Base-by-base conservation (phyloP, 129 eudicot species). In the Silybum marianum region DNA sequence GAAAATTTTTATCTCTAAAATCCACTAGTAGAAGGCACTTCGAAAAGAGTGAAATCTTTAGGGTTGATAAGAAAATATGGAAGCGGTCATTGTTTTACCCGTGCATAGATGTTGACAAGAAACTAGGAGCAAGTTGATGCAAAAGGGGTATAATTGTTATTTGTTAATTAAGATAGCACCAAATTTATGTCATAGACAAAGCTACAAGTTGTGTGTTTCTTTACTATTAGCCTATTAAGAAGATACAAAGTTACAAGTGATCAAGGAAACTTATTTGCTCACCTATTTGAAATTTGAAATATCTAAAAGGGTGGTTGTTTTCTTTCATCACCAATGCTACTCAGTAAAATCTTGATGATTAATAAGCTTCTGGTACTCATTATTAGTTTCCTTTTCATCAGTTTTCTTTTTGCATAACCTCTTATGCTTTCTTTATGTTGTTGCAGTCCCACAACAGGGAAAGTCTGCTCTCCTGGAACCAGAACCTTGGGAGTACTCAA, bases 401-500 rank as follows among this genome's bases (percentile, higher is more conserved):
- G 16, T 69, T 69, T 23, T 69, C n/a, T 75, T 28, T 69, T 10
- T 42, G 69, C 48, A 40, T 25, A 48, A 75, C 36, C 54, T 82
- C 69, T 82, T 28, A 66, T 38, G 36, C 28, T 38, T 51, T 72
- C 26, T 48, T 42, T 68, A 73, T 44, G 76, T 88, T 85, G 86
- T 82, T 82, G 82, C 85, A 83, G 79, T 81, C 80, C 63, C 82
- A 81, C 36, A 86, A 62, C 74, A 51, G 74, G 66, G 58, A 81
- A 21, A 82, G 71, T 82, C 75, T 66, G 12, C 82, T 90, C 79
- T 80, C 97, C 77, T 84, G 89, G 93, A 86, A 87, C 84, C 90
- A 81, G 87, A 86, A 74, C 80, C 40, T 40, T 82, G 86, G 70
- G 28, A 48, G 19, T 63, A 84, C 81, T 82, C 88, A 85, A 82